Percentiles rank a stretch among this genome's conserved stretches.
Evolutionary conservation across 2,329 filamentous ascomycete genomes (phyloP).

Genomic region (Fulvia fulva): DNA sequence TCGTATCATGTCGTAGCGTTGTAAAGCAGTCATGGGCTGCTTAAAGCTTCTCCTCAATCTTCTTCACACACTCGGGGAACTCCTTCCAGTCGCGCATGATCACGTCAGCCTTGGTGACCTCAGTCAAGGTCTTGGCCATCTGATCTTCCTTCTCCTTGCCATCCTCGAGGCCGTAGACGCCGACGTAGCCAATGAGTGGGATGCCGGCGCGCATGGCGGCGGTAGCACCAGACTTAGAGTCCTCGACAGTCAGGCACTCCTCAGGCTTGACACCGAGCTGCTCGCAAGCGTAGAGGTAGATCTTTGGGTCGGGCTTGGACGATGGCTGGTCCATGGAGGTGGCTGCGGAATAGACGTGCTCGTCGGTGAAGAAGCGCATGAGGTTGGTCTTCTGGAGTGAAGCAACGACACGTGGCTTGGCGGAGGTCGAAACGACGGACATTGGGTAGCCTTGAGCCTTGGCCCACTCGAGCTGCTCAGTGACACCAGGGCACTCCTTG

Average conservation of each 20-base stretch:
- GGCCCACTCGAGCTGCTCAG: conserved; percentile 59
- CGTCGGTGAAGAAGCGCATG: conserved; percentile 71
- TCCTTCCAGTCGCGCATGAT: conserved; percentile 53
- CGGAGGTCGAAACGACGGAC: conserved; percentile 76
- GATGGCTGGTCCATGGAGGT: conserved; percentile 74
- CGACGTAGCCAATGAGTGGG: conserved; percentile 78
- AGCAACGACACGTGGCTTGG: conserved; percentile 71
- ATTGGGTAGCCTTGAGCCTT: conserved; percentile 62
- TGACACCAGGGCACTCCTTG: conserved; percentile 44
- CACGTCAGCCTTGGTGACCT: conserved; percentile 45
- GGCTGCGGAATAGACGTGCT: conserved; percentile 77
- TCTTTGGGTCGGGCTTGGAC: conserved; percentile 84
- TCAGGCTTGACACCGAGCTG: conserved; percentile 65
- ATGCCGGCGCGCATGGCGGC: conserved; percentile 75
- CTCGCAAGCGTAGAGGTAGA: conserved; percentile 76
- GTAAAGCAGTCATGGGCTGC: background rate
- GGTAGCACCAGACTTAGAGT: conserved; percentile 75
- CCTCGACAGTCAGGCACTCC: conserved; percentile 79
- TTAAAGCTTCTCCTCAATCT: conserved; percentile 39
- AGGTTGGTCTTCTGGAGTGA: conserved; percentile 76
- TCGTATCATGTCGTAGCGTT: background rate
- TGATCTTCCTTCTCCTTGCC: conserved; percentile 58
- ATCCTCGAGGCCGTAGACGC: conserved; percentile 64
- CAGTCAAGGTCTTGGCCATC: conserved; percentile 48
- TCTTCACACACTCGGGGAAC: conserved; percentile 47